Evolutionary conservation across 495 filamentous ascomycete species (phyloP).

Genomic region (Aspergillus bridgeri): DNA sequence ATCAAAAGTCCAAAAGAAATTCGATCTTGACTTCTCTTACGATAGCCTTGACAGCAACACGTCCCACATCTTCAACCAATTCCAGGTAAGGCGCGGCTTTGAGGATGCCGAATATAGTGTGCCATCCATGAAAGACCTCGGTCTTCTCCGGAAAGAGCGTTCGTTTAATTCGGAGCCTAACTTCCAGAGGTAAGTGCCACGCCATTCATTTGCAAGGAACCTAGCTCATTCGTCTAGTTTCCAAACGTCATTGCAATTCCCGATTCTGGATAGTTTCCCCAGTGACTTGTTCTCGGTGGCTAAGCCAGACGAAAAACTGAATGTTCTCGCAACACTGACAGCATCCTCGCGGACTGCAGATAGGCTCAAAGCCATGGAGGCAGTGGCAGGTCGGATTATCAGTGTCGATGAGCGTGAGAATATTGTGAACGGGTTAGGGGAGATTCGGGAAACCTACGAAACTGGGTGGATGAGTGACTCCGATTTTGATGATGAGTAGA

Average conservation of each 20-base stretch:
- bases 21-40: constrained; percentile 60
- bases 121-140: constrained; percentile 26
- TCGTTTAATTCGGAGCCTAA: constrained; percentile 45
- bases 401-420: constrained; percentile 76
- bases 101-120: constrained; percentile 37
- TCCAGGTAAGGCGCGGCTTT: constrained; percentile 42
- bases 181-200: constrained; percentile 54
- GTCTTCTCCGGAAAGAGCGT: constrained; percentile 31
- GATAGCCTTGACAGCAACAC: constrained; percentile 36
- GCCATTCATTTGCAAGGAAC: constrained; percentile 3
- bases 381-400: constrained; percentile 54
- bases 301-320: constrained; percentile 40
- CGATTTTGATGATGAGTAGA: constrained; percentile 73
- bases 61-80: constrained; percentile 61
- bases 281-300: constrained; percentile 53
- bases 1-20: constrained; percentile 29
- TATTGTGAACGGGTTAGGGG: constrained; percentile 76
- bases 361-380: constrained; percentile 63
- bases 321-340: constrained; percentile 63
- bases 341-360: constrained; percentile 68
- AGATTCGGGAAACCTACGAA: constrained; percentile 82
- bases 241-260: constrained; percentile 61
- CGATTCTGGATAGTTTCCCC: constrained; percentile 80
- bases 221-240: constrained; percentile 41
- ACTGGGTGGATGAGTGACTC: constrained; percentile 86